Base-by-base conservation (phyloP, 768 basidiomycete species). In the Coprinopsis sp. region DNA sequence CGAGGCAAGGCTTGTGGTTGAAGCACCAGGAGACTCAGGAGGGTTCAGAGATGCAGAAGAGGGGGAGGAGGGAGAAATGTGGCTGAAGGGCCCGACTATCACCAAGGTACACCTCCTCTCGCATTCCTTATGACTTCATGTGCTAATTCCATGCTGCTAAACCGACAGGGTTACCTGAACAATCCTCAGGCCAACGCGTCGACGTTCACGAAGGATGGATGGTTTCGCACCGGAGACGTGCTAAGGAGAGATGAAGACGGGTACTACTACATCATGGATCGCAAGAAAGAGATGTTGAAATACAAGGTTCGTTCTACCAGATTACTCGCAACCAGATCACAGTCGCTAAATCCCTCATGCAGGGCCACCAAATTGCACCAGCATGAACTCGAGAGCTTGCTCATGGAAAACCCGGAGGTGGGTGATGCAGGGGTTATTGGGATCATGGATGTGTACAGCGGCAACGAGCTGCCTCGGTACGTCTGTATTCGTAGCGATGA, bases 201-300 rank as follows among this genome's bases (percentile, higher is more conserved):
- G 18, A 62, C 78, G 1, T 76, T 87, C 53, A 81, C 79, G 0
- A 53, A 62, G 0, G 79, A 82, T 31, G 73, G 78, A 2, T 89
- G 83, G 82, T 77, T 83, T 62, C 81, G 78, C 67, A 87, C 86
- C 1, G 84, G 87, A 0, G 87, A 89, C 57, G 68, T 88, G 16
- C 75, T 70, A 2, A 50, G 72, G n/a, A 59, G 71, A 12, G 79
- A 84, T 48, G 55, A 60, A n/a, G 73, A 84, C 3, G 85, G 84
- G 0, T 79, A 70, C 54, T 81, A 73, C 56, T 70, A 65, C 49
- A 78, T 82, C 46, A 75, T 84, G 1, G 81, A 82, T 48, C 64
- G 83, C 13, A 66, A 68, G 40, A 82, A 81, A 46, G 81, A 81
- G 54, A 53, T 81, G 28, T 74, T 81, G 56, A 79, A 81, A 55